Evolutionary conservation across 169 alveolate genomes (phyloP).

Genomic region (Cryptosporidium tyzzeri): DNA sequence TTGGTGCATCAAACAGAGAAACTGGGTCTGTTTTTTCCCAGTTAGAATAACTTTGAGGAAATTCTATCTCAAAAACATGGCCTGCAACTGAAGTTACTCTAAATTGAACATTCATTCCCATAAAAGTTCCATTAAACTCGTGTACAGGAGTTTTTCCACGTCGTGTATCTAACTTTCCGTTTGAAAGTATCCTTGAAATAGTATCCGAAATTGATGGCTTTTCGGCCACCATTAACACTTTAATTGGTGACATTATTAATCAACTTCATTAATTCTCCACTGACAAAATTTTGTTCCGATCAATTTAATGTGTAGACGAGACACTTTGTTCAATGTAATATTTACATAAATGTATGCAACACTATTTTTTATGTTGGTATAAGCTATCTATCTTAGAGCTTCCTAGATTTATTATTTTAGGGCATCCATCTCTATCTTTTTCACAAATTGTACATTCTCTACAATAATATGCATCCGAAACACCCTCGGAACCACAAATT

Average conservation of each 20-base stretch:
- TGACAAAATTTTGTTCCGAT: neutral
- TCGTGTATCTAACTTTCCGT: constrained; percentile 80
- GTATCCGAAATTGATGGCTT: constrained; percentile 98
- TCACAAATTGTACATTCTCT: constrained; percentile 97
- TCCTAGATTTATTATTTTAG: constrained; percentile 97
- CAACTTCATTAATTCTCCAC: constrained; percentile 7
- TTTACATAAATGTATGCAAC: neutral
- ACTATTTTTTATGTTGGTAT: constrained; percentile 96
- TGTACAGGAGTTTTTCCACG: constrained; percentile 87
- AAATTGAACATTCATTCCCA: constrained; percentile 83
- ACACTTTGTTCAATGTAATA: constrained; percentile 7
- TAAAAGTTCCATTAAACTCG: constrained; percentile 88
- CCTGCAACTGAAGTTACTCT: constrained; percentile 93
- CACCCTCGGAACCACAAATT: constrained; percentile 98
- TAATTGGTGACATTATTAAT: constrained; percentile 4
- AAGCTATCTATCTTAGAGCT: constrained; percentile 97
- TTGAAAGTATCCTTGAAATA: constrained; percentile 93
- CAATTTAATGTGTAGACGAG: constrained; percentile 56
- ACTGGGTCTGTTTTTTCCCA: constrained; percentile 95
- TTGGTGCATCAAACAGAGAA: constrained; percentile 94
- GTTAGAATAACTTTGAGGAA: constrained; percentile 92
- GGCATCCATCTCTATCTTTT: constrained; percentile 99
- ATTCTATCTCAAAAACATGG: constrained; percentile 96
- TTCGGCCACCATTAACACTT: constrained; percentile 98
- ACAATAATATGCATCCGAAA: constrained; percentile 98